phyloP scores from a whole-genome alignment of 148 eudicot genomes.

The Fagopyrum esculentum region DNA sequence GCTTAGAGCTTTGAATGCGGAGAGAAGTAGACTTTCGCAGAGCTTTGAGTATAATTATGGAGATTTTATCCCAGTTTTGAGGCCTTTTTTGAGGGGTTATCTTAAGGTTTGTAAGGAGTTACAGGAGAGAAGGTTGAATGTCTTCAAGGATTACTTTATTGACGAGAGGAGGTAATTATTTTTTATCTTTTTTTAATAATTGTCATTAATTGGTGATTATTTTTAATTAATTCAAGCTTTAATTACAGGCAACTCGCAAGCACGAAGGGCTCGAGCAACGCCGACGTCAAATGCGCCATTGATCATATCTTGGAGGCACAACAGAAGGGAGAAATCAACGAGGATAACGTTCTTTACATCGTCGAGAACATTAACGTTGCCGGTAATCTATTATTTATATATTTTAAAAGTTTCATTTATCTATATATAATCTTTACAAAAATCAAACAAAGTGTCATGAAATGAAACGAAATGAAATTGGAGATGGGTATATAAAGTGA shows the following conservation, averaged over 20 bases:
- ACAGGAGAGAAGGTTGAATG: constrained; percentile 29
- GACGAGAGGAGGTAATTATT: constrained; percentile 30
- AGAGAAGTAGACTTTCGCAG: constrained; percentile 46
- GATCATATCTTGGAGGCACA: constrained; percentile 64
- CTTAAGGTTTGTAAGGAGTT: constrained; percentile 38
- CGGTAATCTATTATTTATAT: neutral
- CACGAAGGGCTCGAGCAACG: constrained; percentile 24
- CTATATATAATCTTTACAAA: too few relatives aligned
- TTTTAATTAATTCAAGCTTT: neutral
- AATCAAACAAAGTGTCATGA: too few relatives aligned
- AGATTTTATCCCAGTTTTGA: constrained; percentile 44
- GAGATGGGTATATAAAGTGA: too few relatives aligned
- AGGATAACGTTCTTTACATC: constrained; percentile 63
- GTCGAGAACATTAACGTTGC: constrained; percentile 70
- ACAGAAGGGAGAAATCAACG: constrained; percentile 53
- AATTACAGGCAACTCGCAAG: constrained; percentile 27
- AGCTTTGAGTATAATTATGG: constrained; percentile 57
- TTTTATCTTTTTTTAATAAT: neutral
- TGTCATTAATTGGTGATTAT: neutral
- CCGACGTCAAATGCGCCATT: constrained; percentile 49
- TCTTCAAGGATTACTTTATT: constrained; percentile 33
- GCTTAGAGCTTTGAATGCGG: constrained; percentile 32
- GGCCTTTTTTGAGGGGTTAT: constrained; percentile 45
- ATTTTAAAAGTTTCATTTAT: too few relatives aligned
- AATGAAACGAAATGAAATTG: too few relatives aligned